Percentiles rank a stretch among this genome's conserved stretches.
phyloP scores from a whole-genome alignment of 768 basidiomycete species.

The Vararia minispora region DNA sequence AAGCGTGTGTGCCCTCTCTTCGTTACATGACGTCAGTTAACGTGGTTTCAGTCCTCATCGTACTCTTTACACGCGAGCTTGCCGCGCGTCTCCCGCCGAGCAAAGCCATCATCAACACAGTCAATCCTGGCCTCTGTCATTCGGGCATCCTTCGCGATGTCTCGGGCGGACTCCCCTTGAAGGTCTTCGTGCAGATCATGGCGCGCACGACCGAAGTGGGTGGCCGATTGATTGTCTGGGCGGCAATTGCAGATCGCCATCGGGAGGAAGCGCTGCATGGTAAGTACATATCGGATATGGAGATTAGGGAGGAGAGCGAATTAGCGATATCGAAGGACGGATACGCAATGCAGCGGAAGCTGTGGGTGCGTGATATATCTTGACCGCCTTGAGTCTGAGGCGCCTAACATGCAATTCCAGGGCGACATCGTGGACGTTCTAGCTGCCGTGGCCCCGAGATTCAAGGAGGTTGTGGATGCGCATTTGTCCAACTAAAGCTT shows the following conservation, averaged over 20 bases:
- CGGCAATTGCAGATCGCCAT: conserved; percentile 14
- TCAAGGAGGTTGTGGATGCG: too few relatives aligned
- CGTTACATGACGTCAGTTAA: too few relatives aligned
- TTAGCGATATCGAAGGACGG: conserved; percentile 23
- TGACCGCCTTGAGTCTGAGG: too few relatives aligned
- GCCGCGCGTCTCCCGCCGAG: conserved; percentile 8
- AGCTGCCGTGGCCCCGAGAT: conserved; percentile 4
- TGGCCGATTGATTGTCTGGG: background rate
- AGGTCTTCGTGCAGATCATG: too few relatives aligned
- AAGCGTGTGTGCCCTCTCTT: conserved; percentile 9
- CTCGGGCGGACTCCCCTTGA: too few relatives aligned
- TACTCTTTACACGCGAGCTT: conserved; percentile 10
- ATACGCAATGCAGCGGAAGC: conserved; percentile 16
- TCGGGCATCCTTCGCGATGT: too few relatives aligned
- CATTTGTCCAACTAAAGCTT: too few relatives aligned
- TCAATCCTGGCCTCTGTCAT: conserved; percentile 10
- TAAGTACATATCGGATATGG: conserved; percentile 10
- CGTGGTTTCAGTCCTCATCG: conserved; percentile 7
- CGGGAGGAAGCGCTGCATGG: conserved; percentile 16
- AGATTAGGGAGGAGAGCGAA: conserved; percentile 20
- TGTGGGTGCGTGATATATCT: conserved; percentile 28
- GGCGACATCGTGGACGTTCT: conserved; percentile 19
- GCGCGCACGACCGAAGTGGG: conserved; percentile 1
- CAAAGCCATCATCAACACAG: conserved; percentile 9
- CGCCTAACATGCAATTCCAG: conserved; percentile 13